A percentile compares a stretch with the other conserved stretches of the same genome.
Conservation (phyloP, 2,329 filamentous ascomycete species). For the Cercospora beticola region DNA sequence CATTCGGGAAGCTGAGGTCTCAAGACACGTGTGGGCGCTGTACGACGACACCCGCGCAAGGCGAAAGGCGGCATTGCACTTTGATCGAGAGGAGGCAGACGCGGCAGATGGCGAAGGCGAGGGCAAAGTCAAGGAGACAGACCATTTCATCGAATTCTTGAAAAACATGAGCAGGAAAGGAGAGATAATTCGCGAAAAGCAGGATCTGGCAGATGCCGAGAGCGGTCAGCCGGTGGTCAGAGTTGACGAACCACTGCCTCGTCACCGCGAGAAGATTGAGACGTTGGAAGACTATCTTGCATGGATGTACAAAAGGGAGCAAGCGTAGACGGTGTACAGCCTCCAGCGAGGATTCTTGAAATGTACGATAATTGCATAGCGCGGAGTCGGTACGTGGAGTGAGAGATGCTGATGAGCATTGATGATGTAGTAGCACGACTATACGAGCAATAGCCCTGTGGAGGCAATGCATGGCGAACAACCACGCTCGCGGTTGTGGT, state of each 20-base stretch:
- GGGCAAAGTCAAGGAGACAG: conserved; percentile 40
- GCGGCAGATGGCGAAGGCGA: conserved; percentile 21
- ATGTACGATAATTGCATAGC: conserved; percentile 10
- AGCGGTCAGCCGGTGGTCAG: conserved; percentile 42
- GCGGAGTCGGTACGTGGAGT: background rate
- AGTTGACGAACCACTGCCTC: conserved; percentile 24
- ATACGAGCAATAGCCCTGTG: background rate
- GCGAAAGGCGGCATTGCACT: conserved; percentile 50
- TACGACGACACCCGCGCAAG: conserved; percentile 60
- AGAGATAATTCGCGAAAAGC: conserved; percentile 55
- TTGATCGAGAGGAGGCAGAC: conserved; percentile 45
- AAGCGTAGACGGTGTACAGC: conserved; percentile 4
- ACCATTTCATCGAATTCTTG: conserved; percentile 50
- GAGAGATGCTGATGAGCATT: background rate
- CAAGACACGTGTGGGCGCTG: conserved; percentile 43
- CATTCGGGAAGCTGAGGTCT: conserved; percentile 60
- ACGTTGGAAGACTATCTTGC: conserved; percentile 33
- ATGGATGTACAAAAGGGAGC: conserved; percentile 30
- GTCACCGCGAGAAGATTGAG: conserved; percentile 23
- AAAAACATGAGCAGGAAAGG: conserved; percentile 56
- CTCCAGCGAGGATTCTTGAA: background rate
- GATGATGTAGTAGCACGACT: background rate
- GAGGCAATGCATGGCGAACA: background rate
- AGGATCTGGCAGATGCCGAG: conserved; percentile 56
- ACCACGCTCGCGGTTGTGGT: background rate